Percentiles rank a stretch among this genome's conserved stretches.
phyloP scores from a whole-genome alignment of 2,329 filamentous ascomycete species.

The Exophiala sp. region DNA sequence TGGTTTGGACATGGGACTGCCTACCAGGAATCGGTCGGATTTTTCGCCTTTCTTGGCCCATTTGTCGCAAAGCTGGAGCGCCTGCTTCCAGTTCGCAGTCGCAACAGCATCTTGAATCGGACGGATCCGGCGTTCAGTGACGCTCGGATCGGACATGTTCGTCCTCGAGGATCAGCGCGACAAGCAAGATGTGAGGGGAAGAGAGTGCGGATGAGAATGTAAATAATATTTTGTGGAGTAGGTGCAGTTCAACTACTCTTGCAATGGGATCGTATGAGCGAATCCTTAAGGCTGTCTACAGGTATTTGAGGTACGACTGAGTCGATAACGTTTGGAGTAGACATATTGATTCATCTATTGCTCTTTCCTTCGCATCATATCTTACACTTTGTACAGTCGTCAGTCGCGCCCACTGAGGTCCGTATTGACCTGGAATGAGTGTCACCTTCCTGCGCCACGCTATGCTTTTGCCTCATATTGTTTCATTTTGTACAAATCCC shows the following conservation, averaged over 20 bases:
- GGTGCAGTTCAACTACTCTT: background rate
- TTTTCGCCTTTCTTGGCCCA: slow-evolving; percentile 55
- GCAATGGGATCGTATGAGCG: background rate
- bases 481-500: slow-evolving; percentile 5
- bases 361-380: background rate
- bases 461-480: slow-evolving; percentile 8
- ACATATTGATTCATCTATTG: background rate
- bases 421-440: background rate
- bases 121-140: slow-evolving; percentile 39
- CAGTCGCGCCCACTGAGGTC: background rate
- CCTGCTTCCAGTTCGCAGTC: slow-evolving; percentile 47
- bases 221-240: slow-evolving; percentile 4
- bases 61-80: slow-evolving; percentile 49
- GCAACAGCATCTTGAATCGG: slow-evolving; percentile 50
- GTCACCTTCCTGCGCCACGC: background rate
- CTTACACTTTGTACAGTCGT: background rate
- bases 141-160: slow-evolving; percentile 26
- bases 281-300: background rate
- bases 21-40: slow-evolving; percentile 33
- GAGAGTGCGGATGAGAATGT: slow-evolving; percentile 6
- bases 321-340: no score
- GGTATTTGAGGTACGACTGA: background rate
- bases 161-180: background rate
- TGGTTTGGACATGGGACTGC: background rate
- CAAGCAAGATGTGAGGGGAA: slow-evolving; percentile 12